Evolutionary conservation across 441 rosid genomes (phyloP).

Genomic region (Omphalea diandra): DNA sequence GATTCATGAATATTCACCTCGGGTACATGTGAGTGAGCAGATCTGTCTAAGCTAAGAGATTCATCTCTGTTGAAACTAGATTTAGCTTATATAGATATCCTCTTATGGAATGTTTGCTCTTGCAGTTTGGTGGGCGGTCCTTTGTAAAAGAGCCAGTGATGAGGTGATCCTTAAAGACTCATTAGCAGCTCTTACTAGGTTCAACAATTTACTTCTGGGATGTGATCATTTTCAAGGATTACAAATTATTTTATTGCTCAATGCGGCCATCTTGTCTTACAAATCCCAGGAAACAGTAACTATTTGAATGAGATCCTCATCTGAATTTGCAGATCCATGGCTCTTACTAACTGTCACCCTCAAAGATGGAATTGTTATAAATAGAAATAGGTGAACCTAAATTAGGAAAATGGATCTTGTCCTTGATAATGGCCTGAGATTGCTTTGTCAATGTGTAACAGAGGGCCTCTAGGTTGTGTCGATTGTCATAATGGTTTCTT

Average conservation of each 20-base stretch:
- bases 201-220: background rate
- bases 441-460: background rate
- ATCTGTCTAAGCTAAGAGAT: constrained; percentile 8
- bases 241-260: constrained; percentile 9
- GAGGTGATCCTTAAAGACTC: background rate
- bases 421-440: background rate
- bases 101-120: constrained; percentile 13
- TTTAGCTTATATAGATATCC: background rate
- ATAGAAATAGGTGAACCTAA: background rate
- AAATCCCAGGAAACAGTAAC: background rate
- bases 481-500: background rate
- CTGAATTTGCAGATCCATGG: constrained; percentile 10
- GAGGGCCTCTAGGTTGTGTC: background rate
- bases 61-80: background rate
- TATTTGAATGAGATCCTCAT: constrained; percentile 1
- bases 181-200: background rate
- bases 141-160: constrained; percentile 18
- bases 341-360: constrained; percentile 20
- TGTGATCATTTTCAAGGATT: constrained; percentile 13
- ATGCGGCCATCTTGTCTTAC: constrained; percentile 14
- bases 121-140: constrained; percentile 88
- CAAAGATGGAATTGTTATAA: constrained; percentile 10
- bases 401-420: background rate
- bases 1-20: constrained; percentile 96
- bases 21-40: constrained; percentile 64